phyloP scores from a whole-genome alignment of 2,329 filamentous ascomycete species.

The Leptographium wingfieldii region DNA sequence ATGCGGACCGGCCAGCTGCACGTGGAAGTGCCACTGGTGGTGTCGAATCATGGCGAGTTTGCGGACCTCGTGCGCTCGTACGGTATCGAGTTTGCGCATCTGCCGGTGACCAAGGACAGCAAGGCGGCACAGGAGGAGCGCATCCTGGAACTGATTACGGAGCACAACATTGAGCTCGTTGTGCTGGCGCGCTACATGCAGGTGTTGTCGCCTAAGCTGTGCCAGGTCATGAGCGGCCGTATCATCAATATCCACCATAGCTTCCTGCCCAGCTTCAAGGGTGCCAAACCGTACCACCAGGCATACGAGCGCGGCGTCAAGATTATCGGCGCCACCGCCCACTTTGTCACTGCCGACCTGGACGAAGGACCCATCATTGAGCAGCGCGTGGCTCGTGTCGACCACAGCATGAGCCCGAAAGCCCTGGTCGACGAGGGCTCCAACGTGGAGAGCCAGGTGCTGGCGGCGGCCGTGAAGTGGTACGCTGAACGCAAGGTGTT shows the following conservation, averaged over 20 bases:
- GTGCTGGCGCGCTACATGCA: slow-evolving; percentile 84
- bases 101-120: slow-evolving; percentile 68
- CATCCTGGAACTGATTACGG: slow-evolving; percentile 56
- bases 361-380: slow-evolving; percentile 85
- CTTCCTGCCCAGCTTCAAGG: slow-evolving; percentile 80
- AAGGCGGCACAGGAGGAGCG: slow-evolving; percentile 60
- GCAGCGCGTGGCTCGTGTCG: slow-evolving; percentile 65
- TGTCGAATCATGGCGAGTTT: slow-evolving; percentile 74
- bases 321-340: slow-evolving; percentile 76
- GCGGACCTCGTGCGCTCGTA: slow-evolving; percentile 56
- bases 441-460: slow-evolving; percentile 72
- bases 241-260: slow-evolving; percentile 92
- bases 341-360: slow-evolving; percentile 75
- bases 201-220: slow-evolving; percentile 62
- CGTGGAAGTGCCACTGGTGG: slow-evolving; percentile 64
- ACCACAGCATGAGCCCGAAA: slow-evolving; percentile 65
- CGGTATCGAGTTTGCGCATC: slow-evolving; percentile 66
- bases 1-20: slow-evolving; percentile 52
- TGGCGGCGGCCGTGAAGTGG: slow-evolving; percentile 74
- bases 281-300: slow-evolving; percentile 79
- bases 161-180: slow-evolving; percentile 63
- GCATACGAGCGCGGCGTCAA: slow-evolving; percentile 78
- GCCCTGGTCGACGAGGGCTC: slow-evolving; percentile 68
- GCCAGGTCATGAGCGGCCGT: slow-evolving; percentile 65
- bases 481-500: slow-evolving; percentile 68